phyloP scores from a whole-genome alignment of 2,329 filamentous ascomycete species.

The Claviceps arundinis region DNA sequence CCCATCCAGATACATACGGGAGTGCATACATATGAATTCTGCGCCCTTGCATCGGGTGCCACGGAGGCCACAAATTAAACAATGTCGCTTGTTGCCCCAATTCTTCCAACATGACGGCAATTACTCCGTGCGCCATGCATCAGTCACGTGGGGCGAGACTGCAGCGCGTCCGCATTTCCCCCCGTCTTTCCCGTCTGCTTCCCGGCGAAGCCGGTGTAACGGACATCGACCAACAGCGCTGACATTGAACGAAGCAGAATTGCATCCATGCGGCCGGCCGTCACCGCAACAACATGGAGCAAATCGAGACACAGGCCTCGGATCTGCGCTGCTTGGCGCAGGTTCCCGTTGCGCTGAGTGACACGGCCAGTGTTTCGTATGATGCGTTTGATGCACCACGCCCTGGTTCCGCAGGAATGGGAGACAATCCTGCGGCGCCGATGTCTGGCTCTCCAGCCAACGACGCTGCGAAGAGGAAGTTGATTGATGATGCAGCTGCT shows the following conservation, averaged over 20 bases:
- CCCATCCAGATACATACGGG: too few species aligned
- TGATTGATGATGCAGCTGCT: conserved; percentile 26
- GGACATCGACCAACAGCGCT: background rate
- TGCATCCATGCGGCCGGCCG: conserved; percentile 1
- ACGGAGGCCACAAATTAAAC: too few species aligned
- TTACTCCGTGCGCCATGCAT: too few species aligned
- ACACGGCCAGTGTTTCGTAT: conserved; percentile 18
- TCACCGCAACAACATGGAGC: conserved; percentile 29
- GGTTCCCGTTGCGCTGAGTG: conserved; percentile 19
- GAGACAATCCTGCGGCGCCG: conserved; percentile 35
- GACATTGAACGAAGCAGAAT: too few species aligned
- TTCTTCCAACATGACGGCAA: too few species aligned
- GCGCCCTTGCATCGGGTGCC: too few species aligned
- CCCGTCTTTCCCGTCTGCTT: background rate
- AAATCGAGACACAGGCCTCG: conserved; percentile 39
- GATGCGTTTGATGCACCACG: conserved; percentile 22
- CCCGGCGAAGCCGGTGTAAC: background rate
- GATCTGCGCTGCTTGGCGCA: conserved; percentile 39
- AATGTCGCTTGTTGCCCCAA: too few species aligned
- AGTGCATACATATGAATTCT: too few species aligned
- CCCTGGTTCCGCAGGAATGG: conserved; percentile 25
- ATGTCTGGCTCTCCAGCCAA: background rate
- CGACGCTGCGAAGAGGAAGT: conserved; percentile 23
- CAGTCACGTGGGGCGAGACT: too few species aligned
- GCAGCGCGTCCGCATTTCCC: too few species aligned